Base-by-base conservation (phyloP, 768 basidiomycete genomes). In the Mycena albidolilacea region DNA sequence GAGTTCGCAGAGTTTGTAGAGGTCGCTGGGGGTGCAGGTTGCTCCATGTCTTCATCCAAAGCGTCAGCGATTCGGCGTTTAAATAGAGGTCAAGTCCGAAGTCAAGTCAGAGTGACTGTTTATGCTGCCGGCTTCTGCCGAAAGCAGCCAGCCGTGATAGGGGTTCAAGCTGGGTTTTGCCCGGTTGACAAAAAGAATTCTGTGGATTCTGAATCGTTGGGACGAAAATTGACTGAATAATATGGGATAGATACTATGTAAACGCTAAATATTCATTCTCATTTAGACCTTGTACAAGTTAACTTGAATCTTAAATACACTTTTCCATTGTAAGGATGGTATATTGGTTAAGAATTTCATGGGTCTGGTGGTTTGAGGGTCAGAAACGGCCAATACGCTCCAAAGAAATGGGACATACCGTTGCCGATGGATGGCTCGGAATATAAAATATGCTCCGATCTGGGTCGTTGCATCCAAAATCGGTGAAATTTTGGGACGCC, bases 401-500 rank as follows among this genome's bases (percentile, higher is more conserved):
- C 43, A 41, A 48, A 44, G 59, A 50, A 23, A 21, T 11, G 21
- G 52, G 17, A 55, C 44, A 57, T 41, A 74, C 76, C n/a, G 76
- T 77, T 21, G 64, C 69, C 0, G 74, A 71, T 7, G 76, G 75
- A 67, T 75, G 76, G 35, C 67, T 54, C 23, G 74, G 76, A 35
- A 77, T 77, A 61, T 77, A 77, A 44, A 72, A 77, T 19, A 76
- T 75, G 10, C 62, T 69, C 1, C 38, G 55, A 50, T 77, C 77
- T 14, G 77, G 75, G 44, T 77, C 75, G 30, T 69, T 21, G 48
- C 77, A 77, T 21, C 77, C 77, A 37, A 74, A 74, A 9, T n/a
- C 50, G 8, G 75, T 77, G 57, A 72, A 76, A 43, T 76, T 77
- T 61, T 73, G 72, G 14, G 70, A 72, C 5, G 69, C 70, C 11